Base-by-base conservation (phyloP, 495 filamentous ascomycete genomes). In the Filosporella fistucella region DNA sequence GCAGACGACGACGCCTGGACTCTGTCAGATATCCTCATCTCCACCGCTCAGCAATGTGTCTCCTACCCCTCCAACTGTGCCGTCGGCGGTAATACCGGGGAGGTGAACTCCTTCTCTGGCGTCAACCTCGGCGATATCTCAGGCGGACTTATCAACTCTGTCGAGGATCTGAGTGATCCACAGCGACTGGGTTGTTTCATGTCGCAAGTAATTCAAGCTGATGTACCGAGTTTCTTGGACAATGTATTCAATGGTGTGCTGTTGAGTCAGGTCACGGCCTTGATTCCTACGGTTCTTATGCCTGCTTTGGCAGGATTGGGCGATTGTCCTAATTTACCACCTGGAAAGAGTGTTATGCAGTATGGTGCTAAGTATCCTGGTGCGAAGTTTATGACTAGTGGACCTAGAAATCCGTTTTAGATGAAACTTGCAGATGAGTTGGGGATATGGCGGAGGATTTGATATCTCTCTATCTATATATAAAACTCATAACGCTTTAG, bases 1-100 rank as follows among this genome's bases (percentile, higher is more conserved):
- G 51, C 35, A 3, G 23, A 38, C 16, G 35, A 38, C 16, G 35
- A 38, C n/a, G 35, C 35, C 3, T 38, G 35, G 35, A 38, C 35
- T 3, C 16, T 38, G 35, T 7, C 9, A 4, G 35, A 38, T 21
- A 38, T 38, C n/a, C 17, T 38, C 4, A 38, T 38, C 35, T 38
- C 35, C 3, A 38, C 35, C n/a, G 35, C 16, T 5, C 35, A 38
- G 16, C 35, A 38, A 21, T 38, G 35, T 13, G 35, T 21, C 17
- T 38, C 35, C 4, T 38, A 38, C 16, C 35, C 35, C 4, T 38
- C 35, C n/a, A 38, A 38, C 35, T 38, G 35, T 13, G 4, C 4
- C 4, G 35, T 38, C n/a, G 35, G 35, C 17, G 35, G 35, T 8
- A 38, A 38, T 22, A 38, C 35, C 35, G 35, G 35, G 2, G 23